Conservation (phyloP, 2,329 filamentous ascomycete species). For the Xylaria sp. region DNA sequence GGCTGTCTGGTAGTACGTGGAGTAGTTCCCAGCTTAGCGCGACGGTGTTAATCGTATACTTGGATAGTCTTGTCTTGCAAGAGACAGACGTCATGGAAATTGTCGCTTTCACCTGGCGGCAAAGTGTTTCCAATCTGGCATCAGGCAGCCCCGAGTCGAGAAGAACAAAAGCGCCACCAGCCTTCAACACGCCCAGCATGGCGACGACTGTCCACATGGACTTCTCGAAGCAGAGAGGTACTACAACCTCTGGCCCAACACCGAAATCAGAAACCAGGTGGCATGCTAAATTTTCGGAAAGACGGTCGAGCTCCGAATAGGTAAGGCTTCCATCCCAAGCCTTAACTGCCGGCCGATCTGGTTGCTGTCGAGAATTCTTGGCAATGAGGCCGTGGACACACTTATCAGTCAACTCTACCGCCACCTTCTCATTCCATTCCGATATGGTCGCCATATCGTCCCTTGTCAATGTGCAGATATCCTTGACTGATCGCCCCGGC, state of each 20-base stretch:
- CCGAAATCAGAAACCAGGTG: neutral
- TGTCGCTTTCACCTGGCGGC: slow-evolving; percentile 13
- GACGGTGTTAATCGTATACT: slow-evolving; percentile 1
- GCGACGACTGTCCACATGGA: slow-evolving; percentile 18
- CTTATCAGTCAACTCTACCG: neutral
- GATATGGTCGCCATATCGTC: neutral
- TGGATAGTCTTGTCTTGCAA: slow-evolving; percentile 4
- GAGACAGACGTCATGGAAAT: neutral
- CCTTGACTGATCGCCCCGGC: neutral
- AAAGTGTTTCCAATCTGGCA: slow-evolving; percentile 7
- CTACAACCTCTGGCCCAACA: slow-evolving; percentile 1
- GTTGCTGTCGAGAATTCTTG: neutral
- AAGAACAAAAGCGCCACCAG: slow-evolving; percentile 16
- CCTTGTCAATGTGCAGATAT: neutral
- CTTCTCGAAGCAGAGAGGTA: slow-evolving; percentile 21
- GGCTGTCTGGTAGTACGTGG: neutral
- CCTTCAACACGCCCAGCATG: slow-evolving; percentile 19
- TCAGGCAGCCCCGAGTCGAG: slow-evolving; percentile 10
- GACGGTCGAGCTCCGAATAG: slow-evolving; percentile 1
- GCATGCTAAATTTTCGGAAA: neutral
- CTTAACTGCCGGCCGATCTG: slow-evolving; percentile 3
- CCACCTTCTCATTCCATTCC: neutral
- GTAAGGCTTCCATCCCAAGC: slow-evolving; percentile 8
- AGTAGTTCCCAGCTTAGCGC: neutral
- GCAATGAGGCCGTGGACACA: slow-evolving; percentile 3